A percentile compares a stretch with the other conserved stretches of the same genome.
Conservation (phyloP, 108 stramenopile genomes). For the Discostella pseudostelligera region DNA sequence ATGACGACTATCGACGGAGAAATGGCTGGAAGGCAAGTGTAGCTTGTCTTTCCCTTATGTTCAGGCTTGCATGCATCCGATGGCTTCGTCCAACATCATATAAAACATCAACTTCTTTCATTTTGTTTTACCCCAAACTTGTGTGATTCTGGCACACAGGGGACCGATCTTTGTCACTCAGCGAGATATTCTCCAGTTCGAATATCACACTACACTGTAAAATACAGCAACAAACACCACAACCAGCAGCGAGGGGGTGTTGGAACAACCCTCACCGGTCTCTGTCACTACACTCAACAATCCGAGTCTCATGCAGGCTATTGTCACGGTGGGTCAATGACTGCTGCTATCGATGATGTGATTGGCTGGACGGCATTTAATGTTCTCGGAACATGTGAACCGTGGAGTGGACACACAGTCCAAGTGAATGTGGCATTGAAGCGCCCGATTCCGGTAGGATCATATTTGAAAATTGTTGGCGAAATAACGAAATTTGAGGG, state of each 20-base stretch:
- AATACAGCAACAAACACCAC: conserved; percentile 23
- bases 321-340: conserved; percentile 87
- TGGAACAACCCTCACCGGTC: conserved; percentile 66
- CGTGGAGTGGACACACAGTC: conserved; percentile 86
- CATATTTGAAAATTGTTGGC: conserved; percentile 53
- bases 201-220: conserved; percentile 61
- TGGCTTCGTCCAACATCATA: not conserved
- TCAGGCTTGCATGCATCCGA: too few species aligned
- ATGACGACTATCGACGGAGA: conserved; percentile 41
- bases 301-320: conserved; percentile 83
- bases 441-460: conserved; percentile 59
- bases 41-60: not conserved
- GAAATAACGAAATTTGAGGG: conserved; percentile 56
- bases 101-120: not conserved
- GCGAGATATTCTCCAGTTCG: conserved; percentile 54
- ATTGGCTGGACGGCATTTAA: conserved; percentile 83
- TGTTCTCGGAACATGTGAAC: conserved; percentile 56
- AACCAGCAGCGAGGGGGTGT: conserved; percentile 44
- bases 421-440: conserved; percentile 74
- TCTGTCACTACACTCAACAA: conserved; percentile 63
- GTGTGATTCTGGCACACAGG: conserved; percentile 13
- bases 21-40: conserved; percentile 70
- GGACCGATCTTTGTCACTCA: conserved; percentile 67
- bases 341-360: conserved; percentile 78
- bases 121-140: too few species aligned